Conservation (phyloP, 2,329 filamentous ascomycete genomes). For the Fusarium guadeloupense region DNA sequence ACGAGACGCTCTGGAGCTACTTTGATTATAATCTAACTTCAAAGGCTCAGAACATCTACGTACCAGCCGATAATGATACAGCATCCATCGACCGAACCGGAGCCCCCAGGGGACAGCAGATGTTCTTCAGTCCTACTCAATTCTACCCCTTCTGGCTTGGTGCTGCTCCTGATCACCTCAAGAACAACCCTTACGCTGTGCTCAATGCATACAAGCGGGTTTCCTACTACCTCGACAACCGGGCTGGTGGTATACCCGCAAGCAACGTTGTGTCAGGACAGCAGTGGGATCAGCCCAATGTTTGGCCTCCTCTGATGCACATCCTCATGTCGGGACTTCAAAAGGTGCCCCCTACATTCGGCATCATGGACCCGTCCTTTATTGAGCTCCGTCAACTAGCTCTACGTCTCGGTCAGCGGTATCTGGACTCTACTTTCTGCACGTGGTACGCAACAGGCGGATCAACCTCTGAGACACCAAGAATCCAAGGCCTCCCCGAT, state of each 20-base stretch:
- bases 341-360: conserved; percentile 66
- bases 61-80: conserved; percentile 58
- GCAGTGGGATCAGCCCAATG: conserved; percentile 77
- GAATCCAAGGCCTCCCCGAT: conserved; percentile 56
- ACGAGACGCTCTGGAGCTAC: conserved; percentile 68
- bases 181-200: conserved; percentile 67
- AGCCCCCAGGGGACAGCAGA: conserved; percentile 64
- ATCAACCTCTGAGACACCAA: conserved; percentile 61
- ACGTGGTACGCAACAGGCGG: conserved; percentile 76
- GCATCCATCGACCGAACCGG: conserved; percentile 36
- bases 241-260: conserved; percentile 67
- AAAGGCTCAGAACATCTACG: conserved; percentile 62
- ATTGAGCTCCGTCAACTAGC: conserved; percentile 64
- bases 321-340: conserved; percentile 69
- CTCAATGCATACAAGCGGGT: conserved; percentile 64
- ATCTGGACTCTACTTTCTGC: conserved; percentile 74
- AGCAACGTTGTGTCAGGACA: conserved; percentile 69
- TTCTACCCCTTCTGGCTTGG: conserved; percentile 77
- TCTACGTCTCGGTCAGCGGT: conserved; percentile 69
- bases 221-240: conserved; percentile 59
- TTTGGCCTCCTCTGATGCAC: conserved; percentile 75
- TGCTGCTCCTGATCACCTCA: conserved; percentile 66
- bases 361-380: conserved; percentile 63
- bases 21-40: conserved; percentile 76
- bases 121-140: conserved; percentile 67